Conservation (phyloP, 2,329 filamentous ascomycete genomes). For the Paecilomyces variotii region DNA sequence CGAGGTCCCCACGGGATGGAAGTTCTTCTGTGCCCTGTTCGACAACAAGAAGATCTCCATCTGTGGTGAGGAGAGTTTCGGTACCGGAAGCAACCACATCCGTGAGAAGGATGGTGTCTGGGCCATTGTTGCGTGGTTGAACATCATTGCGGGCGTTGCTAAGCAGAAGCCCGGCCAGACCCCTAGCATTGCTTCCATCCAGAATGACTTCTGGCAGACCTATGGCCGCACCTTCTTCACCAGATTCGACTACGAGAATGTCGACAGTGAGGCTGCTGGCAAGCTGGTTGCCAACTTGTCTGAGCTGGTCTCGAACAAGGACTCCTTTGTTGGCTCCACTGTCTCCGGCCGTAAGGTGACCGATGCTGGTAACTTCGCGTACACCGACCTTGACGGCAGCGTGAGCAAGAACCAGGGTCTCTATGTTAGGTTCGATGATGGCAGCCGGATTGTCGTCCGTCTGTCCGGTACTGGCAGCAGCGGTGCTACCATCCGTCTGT, state of each 20-base stretch:
- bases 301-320: slow-evolving; percentile 63
- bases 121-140: slow-evolving; percentile 96
- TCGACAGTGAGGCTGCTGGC: slow-evolving; percentile 82
- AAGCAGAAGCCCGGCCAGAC: slow-evolving; percentile 70
- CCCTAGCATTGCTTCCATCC: slow-evolving; percentile 91
- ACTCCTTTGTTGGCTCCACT: slow-evolving; percentile 74
- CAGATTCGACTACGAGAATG: slow-evolving; percentile 95
- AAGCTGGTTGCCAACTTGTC: slow-evolving; percentile 79
- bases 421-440: slow-evolving; percentile 88
- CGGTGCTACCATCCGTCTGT: slow-evolving; percentile 91
- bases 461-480: slow-evolving; percentile 92
- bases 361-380: slow-evolving; percentile 92
- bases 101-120: slow-evolving; percentile 98
- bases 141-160: slow-evolving; percentile 93
- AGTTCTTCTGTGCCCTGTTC: slow-evolving; percentile 96
- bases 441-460: slow-evolving; percentile 89
- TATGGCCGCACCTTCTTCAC: slow-evolving; percentile 99
- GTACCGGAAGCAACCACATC: slow-evolving; percentile 96
- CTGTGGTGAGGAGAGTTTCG: slow-evolving; percentile 96
- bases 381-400: slow-evolving; percentile 96
- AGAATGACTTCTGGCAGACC: slow-evolving; percentile 91
- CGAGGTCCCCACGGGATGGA: slow-evolving; percentile 98
- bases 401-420: slow-evolving; percentile 94
- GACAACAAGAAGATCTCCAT: slow-evolving; percentile 95
- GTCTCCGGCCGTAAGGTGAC: slow-evolving; percentile 75